Conservation (phyloP, 768 basidiomycete species). For the Solioccasus polychromus region DNA sequence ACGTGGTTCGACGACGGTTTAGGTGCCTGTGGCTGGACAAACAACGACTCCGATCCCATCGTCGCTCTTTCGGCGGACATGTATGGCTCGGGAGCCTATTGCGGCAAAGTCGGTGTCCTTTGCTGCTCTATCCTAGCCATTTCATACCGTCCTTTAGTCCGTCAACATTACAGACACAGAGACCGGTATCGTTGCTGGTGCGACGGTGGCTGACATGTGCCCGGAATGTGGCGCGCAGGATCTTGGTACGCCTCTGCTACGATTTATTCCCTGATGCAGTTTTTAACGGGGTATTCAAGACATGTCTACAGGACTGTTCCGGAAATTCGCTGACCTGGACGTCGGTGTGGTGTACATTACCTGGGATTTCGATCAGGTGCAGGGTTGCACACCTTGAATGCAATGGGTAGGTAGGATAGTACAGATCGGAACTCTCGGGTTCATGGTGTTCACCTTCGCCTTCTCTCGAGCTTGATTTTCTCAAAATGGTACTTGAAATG, state of each 20-base stretch:
- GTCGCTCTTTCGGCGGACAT: constrained; percentile 56
- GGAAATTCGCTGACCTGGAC: constrained; percentile 44
- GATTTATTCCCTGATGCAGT: neutral
- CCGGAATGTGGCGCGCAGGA: constrained; percentile 45
- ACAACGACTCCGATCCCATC: constrained; percentile 47
- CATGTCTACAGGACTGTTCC: constrained; percentile 61
- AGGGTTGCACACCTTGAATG: too few species aligned
- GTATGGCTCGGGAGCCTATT: constrained; percentile 55
- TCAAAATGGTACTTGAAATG: too few species aligned
- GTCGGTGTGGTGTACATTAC: constrained; percentile 47
- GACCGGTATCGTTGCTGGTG: constrained; percentile 43
- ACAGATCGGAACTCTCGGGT: too few species aligned
- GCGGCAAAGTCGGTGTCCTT: constrained; percentile 48
- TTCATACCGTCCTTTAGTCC: constrained; percentile 38
- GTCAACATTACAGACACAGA: constrained; percentile 55
- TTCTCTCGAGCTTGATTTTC: too few species aligned
- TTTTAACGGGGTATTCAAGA: constrained; percentile 42
- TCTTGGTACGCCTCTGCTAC: constrained; percentile 47
- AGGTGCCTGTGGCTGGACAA: constrained; percentile 61
- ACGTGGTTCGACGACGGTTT: constrained; percentile 58
- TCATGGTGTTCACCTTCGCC: too few species aligned
- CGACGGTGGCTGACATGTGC: constrained; percentile 65
- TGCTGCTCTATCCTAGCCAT: neutral
- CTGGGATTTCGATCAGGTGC: constrained; percentile 69
- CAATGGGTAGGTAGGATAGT: too few species aligned